Evolutionary conservation across 306 rosid genomes (phyloP).

Genomic region (Lathyrus oleraceus): DNA sequence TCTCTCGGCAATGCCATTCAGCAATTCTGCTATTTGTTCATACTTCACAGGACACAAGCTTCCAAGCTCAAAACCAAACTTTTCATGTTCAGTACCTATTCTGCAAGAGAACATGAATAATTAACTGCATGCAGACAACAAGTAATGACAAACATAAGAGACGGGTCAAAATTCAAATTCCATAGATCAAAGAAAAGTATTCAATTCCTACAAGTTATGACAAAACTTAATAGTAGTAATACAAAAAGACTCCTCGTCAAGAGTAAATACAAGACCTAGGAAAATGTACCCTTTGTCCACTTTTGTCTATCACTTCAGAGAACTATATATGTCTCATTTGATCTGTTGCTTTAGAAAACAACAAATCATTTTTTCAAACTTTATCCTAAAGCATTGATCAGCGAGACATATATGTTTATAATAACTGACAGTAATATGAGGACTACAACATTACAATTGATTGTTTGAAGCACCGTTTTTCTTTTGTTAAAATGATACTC

Average conservation of each 20-base stretch:
- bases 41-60: too few species aligned
- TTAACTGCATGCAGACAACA: conserved; percentile 17
- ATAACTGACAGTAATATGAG: neutral
- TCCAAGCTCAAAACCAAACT: too few species aligned
- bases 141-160: conserved; percentile 4
- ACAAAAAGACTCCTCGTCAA: neutral
- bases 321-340: neutral
- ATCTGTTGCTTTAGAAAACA: conserved; percentile 17
- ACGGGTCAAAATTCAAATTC: conserved; percentile 10
- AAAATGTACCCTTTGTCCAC: conserved; percentile 15
- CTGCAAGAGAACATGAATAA: conserved; percentile 51
- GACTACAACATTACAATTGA: neutral
- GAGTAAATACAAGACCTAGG: conserved; percentile 9
- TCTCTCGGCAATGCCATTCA: too few species aligned
- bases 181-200: conserved; percentile 2
- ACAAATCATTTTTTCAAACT: neutral
- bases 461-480: neutral
- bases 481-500: neutral
- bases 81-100: too few species aligned
- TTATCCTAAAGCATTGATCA: neutral
- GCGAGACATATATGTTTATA: neutral
- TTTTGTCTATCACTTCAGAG: neutral
- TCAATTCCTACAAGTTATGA: too few species aligned
- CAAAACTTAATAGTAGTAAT: conserved; percentile 20
- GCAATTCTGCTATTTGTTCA: too few species aligned